These are phyloP conservation scores for Chaetomium sp. DNA, from an alignment of 2,329 filamentous ascomycete species.

Conservation along the genomic window DNA sequence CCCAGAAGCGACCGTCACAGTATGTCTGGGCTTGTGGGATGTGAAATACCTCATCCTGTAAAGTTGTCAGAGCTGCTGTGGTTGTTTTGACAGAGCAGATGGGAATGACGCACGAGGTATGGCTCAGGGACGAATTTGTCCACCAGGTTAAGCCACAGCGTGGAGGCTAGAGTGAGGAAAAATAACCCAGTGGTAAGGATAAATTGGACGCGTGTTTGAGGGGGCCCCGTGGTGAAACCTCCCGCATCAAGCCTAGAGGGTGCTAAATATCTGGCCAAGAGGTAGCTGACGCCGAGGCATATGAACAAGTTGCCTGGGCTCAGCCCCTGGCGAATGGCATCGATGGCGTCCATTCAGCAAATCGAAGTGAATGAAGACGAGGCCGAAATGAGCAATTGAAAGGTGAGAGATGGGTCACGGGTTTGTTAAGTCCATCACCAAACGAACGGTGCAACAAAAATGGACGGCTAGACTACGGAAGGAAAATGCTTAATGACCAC, in stretches of 20 bases:
- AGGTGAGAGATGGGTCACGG: not conserved
- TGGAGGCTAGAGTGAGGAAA: constrained; percentile 26
- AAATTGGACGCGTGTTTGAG: not conserved
- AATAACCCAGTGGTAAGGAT: constrained; percentile 12
- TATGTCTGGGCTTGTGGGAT: constrained; percentile 87
- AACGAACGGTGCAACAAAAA: too few relatives aligned
- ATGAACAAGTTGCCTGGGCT: constrained; percentile 14
- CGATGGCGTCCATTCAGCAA: constrained; percentile 11
- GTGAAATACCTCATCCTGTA: constrained; percentile 78
- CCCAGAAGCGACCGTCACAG: constrained; percentile 62
- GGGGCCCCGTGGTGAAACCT: not conserved
- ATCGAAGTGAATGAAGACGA: not conserved
- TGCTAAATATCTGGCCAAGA: constrained; percentile 1
- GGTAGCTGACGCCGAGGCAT: constrained; percentile 6
- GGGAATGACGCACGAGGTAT: constrained; percentile 41
- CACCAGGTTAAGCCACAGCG: constrained; percentile 36
- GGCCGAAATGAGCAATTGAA: not conserved
- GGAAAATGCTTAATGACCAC: not conserved
- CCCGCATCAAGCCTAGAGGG: not conserved
- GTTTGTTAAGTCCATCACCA: too few relatives aligned
- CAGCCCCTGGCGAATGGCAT: constrained; percentile 1
- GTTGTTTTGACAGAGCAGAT: not conserved
- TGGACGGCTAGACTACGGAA: too few relatives aligned
- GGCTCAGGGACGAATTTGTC: constrained; percentile 42
- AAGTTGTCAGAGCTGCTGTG: not conserved